Base-by-base conservation (phyloP, 2,329 filamentous ascomycete genomes). In the Trichoderma cornu-damae region DNA sequence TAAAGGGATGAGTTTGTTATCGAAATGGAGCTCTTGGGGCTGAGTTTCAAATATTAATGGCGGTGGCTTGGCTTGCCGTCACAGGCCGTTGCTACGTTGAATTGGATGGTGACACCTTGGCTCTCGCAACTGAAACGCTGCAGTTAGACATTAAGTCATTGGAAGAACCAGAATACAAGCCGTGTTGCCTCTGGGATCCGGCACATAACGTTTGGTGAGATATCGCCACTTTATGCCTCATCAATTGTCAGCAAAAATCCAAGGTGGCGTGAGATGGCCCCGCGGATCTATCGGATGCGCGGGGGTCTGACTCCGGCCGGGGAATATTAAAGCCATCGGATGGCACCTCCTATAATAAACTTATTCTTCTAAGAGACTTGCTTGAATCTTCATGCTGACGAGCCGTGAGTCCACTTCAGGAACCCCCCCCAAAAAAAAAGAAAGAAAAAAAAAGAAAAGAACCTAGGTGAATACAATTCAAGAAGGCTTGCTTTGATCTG, bases 211-310 rank as follows among this genome's bases (percentile, higher is more conserved):
- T 28, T 16, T 0, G 2, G 1, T 8, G 4, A 32, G 7, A 14
- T 20, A 34, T 24, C 28, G 11, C 34, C 16, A 8, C 4, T 40
- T 32, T 32, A 26, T 34, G 16, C 30, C 49, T 42, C 49, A 42
- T 32, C 28, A 32, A 42, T 16, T 24, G 37, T 52, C 49, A 34
- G 38, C 49, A 52, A 50, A 43, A n/a, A 8, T 34, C 37, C 3
- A 20, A 30, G 12, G 26, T 52, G 34, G 26, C 14, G 49, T 43
- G 26, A 6, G 34, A 34, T 18, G 16, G 18, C 37, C 37, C 49
- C 14, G 22, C 38, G 37, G 24, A 16, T 16, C 18, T 14, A 35
- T 53, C 20, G 14, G 35, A 43, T 53, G 50, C 38, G n/a, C n/a
- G n/a, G 50, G 50, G 50, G 50, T 12, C n/a, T 18, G 26, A 11